Percentiles rank a stretch among this genome's conserved stretches.
phyloP scores from a whole-genome alignment of 2,329 filamentous ascomycete species.

The Neofusicoccum parvum region DNA sequence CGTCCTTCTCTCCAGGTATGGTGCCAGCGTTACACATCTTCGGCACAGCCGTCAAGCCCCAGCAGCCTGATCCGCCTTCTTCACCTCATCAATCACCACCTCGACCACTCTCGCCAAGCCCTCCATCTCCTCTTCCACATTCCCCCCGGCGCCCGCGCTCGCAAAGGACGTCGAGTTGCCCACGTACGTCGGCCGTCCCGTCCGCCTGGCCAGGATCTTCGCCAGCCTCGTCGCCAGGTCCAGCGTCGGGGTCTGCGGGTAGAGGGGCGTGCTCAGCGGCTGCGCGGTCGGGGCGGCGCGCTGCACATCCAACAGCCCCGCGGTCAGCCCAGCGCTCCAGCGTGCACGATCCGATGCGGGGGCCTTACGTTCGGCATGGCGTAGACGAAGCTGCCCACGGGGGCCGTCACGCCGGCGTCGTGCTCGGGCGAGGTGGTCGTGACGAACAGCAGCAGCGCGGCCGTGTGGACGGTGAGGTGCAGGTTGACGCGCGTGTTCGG shows the following conservation, averaged over 20 bases:
- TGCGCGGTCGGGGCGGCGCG: constrained; percentile 51
- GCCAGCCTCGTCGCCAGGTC: constrained; percentile 88
- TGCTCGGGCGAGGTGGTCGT: constrained; percentile 54
- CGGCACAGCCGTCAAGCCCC: not conserved
- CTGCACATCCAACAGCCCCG: not conserved
- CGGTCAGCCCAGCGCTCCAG: not conserved
- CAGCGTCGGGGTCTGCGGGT: constrained; percentile 71
- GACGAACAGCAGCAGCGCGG: constrained; percentile 59
- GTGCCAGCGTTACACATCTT: too few species aligned
- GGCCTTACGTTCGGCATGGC: constrained; percentile 80
- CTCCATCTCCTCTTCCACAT: constrained; percentile 92
- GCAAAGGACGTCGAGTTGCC: constrained; percentile 83
- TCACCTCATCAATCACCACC: constrained; percentile 62
- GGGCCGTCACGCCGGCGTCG: constrained; percentile 31
- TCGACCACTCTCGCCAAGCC: constrained; percentile 75
- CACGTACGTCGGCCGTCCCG: constrained; percentile 79
- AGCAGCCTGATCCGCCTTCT: constrained; percentile 11
- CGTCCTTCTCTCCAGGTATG: too few species aligned
- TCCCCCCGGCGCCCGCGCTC: constrained; percentile 68
- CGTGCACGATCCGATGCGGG: not conserved
- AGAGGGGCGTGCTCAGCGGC: constrained; percentile 77
- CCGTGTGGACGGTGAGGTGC: constrained; percentile 58
- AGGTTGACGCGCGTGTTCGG: constrained; percentile 61
- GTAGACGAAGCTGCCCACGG: constrained; percentile 89
- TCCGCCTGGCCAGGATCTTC: constrained; percentile 75